Evolutionary conservation across 2,329 filamentous ascomycete genomes (phyloP), one percentile per base, ranked within the genome.

Genomic region (Piedraia hortae): DNA sequence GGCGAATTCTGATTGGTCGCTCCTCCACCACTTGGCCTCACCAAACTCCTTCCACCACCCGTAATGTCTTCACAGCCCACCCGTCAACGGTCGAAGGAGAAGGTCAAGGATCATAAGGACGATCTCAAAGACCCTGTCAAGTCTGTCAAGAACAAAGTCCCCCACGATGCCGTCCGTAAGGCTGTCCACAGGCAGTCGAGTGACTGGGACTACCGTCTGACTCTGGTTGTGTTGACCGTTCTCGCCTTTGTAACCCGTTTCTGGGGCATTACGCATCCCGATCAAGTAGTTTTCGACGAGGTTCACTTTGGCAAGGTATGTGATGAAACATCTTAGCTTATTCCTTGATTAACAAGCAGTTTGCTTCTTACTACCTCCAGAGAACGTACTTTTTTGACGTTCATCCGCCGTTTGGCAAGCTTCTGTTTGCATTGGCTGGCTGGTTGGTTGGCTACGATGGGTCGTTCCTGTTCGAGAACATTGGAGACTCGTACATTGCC

Each of bases 311-410:
- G 85, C 53, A 97, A 97, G 72, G 82, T 91, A 56, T 27, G 58
- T 38, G 21, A 10, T 9, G 10, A 16, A 4, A 16, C 3, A 16
- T 16, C 11, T 8, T 12, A 7, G 5, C 13, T 12, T n/a, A n/a
- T 6, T 9, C 4, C 9, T 5, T 9, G 13, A 11, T 17, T 13
- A 17, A 16, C 16, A 10, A 19, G 10, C 26, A 54, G 50, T 56
- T 57, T 32, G 53, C 51, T 31, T 63, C 60, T 7, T 64, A 69
- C 46, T 97, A 97, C 46, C 68, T 97, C 36, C 70, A 91, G 52
- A 71, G 78, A 38, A 91, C 78, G 30, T 97, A 93, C 56, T 97
- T 97, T 59, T 97, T 97, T 65, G 85, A 97, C 53, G 85, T 97
- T 24, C 85, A 97, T 47, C 85, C 85, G 34, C 85, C 85, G 9